Evolutionary conservation across 2,329 filamentous ascomycete species (phyloP), one percentile per base, ranked within the genome.

Genomic region (Claviceps maximensis): DNA sequence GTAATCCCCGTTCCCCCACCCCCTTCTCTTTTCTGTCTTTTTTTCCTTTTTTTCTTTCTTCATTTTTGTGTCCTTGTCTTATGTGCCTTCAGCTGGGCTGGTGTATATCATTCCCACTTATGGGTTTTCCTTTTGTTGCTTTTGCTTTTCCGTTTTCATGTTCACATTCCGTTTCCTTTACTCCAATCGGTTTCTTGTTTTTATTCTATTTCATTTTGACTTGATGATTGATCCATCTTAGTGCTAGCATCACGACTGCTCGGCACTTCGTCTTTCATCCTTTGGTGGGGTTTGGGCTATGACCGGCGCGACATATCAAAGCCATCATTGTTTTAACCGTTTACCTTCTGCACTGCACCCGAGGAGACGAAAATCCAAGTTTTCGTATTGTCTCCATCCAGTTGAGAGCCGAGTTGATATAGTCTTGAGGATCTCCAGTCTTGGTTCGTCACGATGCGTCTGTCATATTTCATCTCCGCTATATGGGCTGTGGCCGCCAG

Each of bases 401-500:
- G 5, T 38, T 7, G 15, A 17, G 17, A 38, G 6, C 17, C 15
- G 17, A 38, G 36, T 5, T 7, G 2, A 15, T 38, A 7, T 15
- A 15, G n/a, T 38, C 36, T 38, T 8, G 36, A 38, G 36, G 3
- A n/a, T 38, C 8, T 38, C 36, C n/a, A 2, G 36, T n/a, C 36
- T 38, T n/a, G 15, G 15, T 38, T 38, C 36, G 15, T 7, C 36
- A 38, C 36, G 36, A 38, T 38, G 36, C 36, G 36, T n/a, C 36
- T n/a, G 15, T 38, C 36, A n/a, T n/a, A 15, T n/a, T 4, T 38
- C 58, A 57, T 79, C 49, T 59, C 71, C 38, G 71, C 76, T 50
- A 68, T 73, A 55, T 66, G 73, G 51, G 69, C 69, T 59, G 61
- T 68, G 44, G 71, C 72, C 51, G 74, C 75, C 33, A 73, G 71